Evolutionary conservation across 768 basidiomycete genomes (phyloP).

Genomic region (Phaffia australis): DNA sequence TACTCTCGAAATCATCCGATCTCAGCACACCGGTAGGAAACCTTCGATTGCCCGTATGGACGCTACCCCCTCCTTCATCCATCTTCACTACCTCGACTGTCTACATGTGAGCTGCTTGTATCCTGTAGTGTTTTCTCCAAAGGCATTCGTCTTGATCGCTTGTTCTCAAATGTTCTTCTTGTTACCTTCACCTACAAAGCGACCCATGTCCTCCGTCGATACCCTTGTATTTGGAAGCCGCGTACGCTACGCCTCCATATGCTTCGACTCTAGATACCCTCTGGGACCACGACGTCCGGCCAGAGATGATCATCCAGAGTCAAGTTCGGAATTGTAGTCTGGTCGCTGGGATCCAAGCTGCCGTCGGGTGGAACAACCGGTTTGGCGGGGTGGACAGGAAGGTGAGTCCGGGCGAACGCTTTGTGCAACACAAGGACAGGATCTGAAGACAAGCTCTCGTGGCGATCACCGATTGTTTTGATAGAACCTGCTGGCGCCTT

Average conservation of each 20-base stretch:
- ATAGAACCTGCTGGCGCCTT: neutral
- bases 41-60: constrained; percentile 14
- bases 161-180: neutral
- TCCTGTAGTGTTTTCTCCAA: too few relatives aligned
- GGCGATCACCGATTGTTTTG: neutral
- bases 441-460: too few relatives aligned
- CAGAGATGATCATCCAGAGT: constrained; percentile 14
- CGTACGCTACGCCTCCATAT: neutral
- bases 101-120: neutral
- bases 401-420: neutral
- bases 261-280: constrained; percentile 2
- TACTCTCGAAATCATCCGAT: constrained; percentile 1
- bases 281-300: neutral
- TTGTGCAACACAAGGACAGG: neutral
- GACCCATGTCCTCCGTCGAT: constrained; percentile 10
- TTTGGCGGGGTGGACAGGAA: neutral
- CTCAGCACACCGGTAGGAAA: constrained; percentile 6
- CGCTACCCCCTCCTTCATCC: neutral
- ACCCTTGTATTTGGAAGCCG: constrained; percentile 8
- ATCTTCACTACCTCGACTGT: neutral
- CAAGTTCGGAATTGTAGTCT: constrained; percentile 12
- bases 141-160: neutral
- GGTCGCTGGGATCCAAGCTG: constrained; percentile 17
- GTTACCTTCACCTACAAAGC: neutral
- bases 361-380: constrained; percentile 5